A percentile compares a stretch with the other conserved stretches of the same genome.
Conservation (phyloP, 148 eudicot genomes). For the Limonium bicolor region DNA sequence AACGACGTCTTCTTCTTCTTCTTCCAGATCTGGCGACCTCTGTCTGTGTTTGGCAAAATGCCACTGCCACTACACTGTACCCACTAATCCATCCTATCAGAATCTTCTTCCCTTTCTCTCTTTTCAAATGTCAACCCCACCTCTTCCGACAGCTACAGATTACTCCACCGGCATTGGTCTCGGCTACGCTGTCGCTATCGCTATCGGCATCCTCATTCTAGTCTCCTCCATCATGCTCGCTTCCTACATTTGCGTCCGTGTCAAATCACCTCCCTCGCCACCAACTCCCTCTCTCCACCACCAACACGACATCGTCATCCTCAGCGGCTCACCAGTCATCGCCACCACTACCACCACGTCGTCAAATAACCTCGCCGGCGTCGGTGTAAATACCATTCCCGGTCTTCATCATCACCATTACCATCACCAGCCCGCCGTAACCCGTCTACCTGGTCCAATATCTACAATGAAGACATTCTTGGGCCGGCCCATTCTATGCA, state of each 20-base stretch:
- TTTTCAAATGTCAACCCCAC: too few relatives aligned
- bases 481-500: conserved; percentile 8
- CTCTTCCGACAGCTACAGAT: too few relatives aligned
- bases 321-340: not conserved
- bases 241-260: conserved; percentile 20
- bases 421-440: not conserved
- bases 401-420: not conserved
- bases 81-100: too few relatives aligned
- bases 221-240: conserved; percentile 23
- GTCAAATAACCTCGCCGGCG: not conserved
- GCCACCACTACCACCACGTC: not conserved
- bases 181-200: conserved; percentile 22
- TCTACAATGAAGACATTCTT: conserved; percentile 2
- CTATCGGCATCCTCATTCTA: conserved; percentile 19
- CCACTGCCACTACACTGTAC: too few relatives aligned
- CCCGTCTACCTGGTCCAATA: conserved; percentile 18
- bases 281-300: not conserved
- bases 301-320: not conserved
- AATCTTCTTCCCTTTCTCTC: too few relatives aligned
- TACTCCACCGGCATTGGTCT: conserved; percentile 12
- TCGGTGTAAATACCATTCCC: too few relatives aligned
- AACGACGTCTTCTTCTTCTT: too few relatives aligned
- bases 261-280: too few relatives aligned
- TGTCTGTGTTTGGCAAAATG: too few relatives aligned
- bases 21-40: too few relatives aligned